Evolutionary conservation across 495 filamentous ascomycete species (phyloP).

Genomic region (Neurospora cerealis): DNA sequence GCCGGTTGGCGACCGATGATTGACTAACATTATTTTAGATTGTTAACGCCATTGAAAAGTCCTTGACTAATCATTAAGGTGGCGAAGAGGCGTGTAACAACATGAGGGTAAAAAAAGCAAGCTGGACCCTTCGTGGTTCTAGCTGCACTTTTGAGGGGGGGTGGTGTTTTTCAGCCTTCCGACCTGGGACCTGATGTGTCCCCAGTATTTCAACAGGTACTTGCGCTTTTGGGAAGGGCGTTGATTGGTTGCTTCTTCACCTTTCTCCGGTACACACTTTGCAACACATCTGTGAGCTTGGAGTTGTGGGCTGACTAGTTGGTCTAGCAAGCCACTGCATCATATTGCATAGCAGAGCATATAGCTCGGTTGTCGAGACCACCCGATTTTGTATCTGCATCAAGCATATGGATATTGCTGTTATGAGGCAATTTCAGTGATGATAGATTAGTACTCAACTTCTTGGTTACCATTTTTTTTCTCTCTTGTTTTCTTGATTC

Average conservation of each 20-base stretch:
- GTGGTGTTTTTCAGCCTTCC: neutral
- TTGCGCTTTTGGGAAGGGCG: neutral
- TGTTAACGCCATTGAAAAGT: conserved; percentile 3
- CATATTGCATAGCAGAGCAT: neutral
- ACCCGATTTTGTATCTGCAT: neutral
- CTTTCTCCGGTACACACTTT: neutral
- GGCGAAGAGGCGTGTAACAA: neutral
- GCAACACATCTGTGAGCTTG: neutral
- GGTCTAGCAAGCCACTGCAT: neutral
- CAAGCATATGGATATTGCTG: neutral
- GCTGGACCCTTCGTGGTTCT: neutral
- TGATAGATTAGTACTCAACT: neutral
- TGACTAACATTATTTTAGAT: neutral
- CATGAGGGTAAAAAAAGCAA: neutral
- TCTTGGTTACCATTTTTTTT: neutral
- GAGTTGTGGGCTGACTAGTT: neutral
- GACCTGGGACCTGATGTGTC: neutral
- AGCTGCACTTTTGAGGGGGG: neutral
- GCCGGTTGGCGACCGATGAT: neutral
- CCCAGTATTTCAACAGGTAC: neutral
- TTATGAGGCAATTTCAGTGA: neutral
- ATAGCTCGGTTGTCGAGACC: neutral
- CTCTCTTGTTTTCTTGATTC: neutral
- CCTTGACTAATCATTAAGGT: neutral
- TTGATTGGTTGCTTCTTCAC: neutral